Percentiles rank a stretch among this genome's conserved stretches.
phyloP scores from a whole-genome alignment of 1,139 yeast species.

The Wickerhamomyces sp. region DNA sequence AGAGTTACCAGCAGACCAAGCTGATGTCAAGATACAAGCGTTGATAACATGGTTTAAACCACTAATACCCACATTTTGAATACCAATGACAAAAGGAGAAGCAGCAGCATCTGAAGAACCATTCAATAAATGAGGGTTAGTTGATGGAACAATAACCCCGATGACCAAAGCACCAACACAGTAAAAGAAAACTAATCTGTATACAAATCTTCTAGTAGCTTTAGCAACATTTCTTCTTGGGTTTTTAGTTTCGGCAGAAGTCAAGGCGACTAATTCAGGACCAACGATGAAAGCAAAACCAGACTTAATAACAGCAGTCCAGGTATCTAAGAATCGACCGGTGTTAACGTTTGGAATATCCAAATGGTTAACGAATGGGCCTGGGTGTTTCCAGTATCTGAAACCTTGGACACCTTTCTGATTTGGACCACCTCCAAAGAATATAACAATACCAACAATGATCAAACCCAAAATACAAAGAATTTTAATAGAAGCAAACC shows the following conservation, averaged over 20 bases:
- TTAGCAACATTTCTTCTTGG: conserved; percentile 69
- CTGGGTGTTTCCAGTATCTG: conserved; percentile 51
- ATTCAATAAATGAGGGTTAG: conserved; percentile 38
- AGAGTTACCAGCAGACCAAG: conserved; percentile 58
- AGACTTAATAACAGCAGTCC: conserved; percentile 52
- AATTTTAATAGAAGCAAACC: conserved; percentile 69
- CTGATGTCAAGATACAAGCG: conserved; percentile 46
- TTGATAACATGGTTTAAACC: conserved; percentile 53
- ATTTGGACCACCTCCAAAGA: conserved; percentile 77
- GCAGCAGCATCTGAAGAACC: conserved; percentile 50
- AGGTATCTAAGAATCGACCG: conserved; percentile 67
- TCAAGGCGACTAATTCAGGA: conserved; percentile 75
- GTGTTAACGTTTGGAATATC: conserved; percentile 40
- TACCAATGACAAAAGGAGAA: conserved; percentile 51
- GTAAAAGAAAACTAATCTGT: conserved; percentile 63
- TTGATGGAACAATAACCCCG: conserved; percentile 52
- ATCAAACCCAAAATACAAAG: conserved; percentile 64
- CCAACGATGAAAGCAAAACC: conserved; percentile 71
- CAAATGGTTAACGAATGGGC: conserved; percentile 47
- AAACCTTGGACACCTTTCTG: conserved; percentile 67
- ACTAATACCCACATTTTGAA: conserved; percentile 38
- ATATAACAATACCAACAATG: conserved; percentile 63
- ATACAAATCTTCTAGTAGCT: conserved; percentile 70
- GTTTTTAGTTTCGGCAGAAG: conserved; percentile 70
- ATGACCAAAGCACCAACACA: conserved; percentile 53